Base-by-base conservation (phyloP, 306 rosid species). In the Casuarina cunninghamiana region DNA sequence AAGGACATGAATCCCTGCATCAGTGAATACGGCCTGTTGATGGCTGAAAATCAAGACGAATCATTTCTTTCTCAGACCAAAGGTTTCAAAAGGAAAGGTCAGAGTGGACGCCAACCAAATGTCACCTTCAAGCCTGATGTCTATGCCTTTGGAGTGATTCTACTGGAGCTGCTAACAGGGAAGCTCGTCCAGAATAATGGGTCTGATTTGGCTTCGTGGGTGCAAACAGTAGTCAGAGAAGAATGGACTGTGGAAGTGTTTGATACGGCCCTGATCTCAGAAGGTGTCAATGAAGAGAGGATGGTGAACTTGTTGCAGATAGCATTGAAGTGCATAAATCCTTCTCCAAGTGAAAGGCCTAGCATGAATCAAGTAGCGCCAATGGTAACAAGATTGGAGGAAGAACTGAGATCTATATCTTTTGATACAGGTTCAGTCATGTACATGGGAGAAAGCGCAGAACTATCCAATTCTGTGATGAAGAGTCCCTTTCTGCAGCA, bases 181-280 rank as follows among this genome's bases (percentile, higher is more conserved):
- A 89, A 89, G 83, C 72, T 90, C 42, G 89, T 90, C 53, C 86
- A 84, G 77, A 84, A 86, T 26, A 91, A 84, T 43, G 91, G 97
- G 43, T 86, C 86, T 45, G 90, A 87, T 86, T 54, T 93, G 50
- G 86, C 83, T 15, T 57, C 68, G 5, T 93, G 97, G 97, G 96
- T 90, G 66, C 79, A 77, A 32, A 83, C 93, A 12, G 89, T 86
- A 55, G 83, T 89, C n/a, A 84, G 77, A 80, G 91, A 90, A 77
- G 95, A 88, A 88, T 92, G 95, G 93, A 87, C 85, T 2, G 78
- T 82, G 8, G 91, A 92, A 81, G 91, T 90, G 51, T 92, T 92
- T 53, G 93, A 90, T 62, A 69, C 58, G 79, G 78, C 76, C 5
- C 57, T 88, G 77, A 71, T 78, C 77, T 82, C 79, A 60, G 89